Base-by-base conservation (phyloP, 2,329 filamentous ascomycete genomes). In the Fusarium neocosmosporiellum region DNA sequence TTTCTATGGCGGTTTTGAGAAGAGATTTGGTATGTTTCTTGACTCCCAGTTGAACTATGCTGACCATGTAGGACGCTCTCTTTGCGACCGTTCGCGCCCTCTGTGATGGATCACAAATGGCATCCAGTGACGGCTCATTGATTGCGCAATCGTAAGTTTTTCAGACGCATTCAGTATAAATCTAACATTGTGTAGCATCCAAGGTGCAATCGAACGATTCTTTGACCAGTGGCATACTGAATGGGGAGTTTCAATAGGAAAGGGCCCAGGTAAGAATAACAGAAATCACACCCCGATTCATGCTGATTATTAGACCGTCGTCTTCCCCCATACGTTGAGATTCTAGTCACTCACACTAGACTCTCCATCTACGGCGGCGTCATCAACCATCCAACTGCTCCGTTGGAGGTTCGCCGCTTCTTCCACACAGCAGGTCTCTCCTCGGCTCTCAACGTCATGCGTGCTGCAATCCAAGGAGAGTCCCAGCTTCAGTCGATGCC, bases 281-380 rank as follows among this genome's bases (percentile, higher is more conserved):
- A 11, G 3, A n/a, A 2, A 7, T 3, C 7, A 1, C 10, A 0
- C 0, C 3, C 8, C 11, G 4, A 10, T 36, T 2, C 18, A 31
- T 3, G 24, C 71, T 69, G 13, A 66, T 75, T 66, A 4, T 27
- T 1, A 85, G 86, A 89, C 60, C 84, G 85, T 18, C 85, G 85
- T 2, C 85, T 94, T 1, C 92, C 92, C 0, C 91, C 92, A 0
- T 94, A 94, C 69, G 92, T 94, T 29, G 92, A 94, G 66, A 94
- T 94, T 60, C 84, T 94, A 4, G 90, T 93, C 41, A 92, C 89
- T 0, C 92, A 94, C 73, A 94, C 92, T 2, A 88, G 91, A 29
- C 84, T 94, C 2, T 94, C 92, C n/a, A 92, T 92, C 16, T 94
- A 94, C 78, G 90, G 90, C 63, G 91, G 90, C 67, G 91, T 94